Evolutionary conservation across 495 filamentous ascomycete genomes (phyloP).

Genomic region (Schizothecium vesticola): DNA sequence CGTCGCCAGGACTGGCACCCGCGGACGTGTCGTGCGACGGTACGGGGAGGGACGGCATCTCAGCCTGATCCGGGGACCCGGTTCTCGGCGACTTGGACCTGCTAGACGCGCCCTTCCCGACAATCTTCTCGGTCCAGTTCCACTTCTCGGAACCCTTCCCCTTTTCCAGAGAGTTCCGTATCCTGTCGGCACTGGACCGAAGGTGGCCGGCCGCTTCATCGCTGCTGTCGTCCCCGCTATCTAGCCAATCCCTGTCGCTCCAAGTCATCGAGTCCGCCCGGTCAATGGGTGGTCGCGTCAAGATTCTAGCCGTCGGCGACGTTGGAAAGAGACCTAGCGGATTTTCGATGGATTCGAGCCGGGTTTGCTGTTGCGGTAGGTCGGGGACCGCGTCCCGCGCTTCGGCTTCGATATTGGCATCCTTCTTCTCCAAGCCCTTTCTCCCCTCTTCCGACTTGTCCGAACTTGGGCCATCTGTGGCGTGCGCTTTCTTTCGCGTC

Average conservation of each 20-base stretch:
- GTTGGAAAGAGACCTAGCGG: conserved; percentile 6
- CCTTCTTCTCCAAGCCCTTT: conserved; percentile 23
- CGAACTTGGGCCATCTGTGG: background rate
- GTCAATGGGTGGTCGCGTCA: conserved; percentile 27
- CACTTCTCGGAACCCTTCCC: conserved; percentile 24
- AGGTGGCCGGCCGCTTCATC: conserved; percentile 24
- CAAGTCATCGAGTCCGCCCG: conserved; percentile 41
- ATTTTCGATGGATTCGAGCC: background rate
- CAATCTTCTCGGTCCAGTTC: conserved; percentile 57
- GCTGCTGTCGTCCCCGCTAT: conserved; percentile 48
- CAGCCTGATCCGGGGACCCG: background rate
- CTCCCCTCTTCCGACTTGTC: conserved; percentile 2
- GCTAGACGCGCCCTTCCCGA: conserved; percentile 38
- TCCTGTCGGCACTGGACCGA: background rate
- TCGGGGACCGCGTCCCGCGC: conserved; percentile 19
- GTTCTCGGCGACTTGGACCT: conserved; percentile 1
- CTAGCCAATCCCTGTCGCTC: conserved; percentile 50
- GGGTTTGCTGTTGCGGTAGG: background rate
- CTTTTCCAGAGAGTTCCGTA: conserved; percentile 13
- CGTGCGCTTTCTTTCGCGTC: background rate
- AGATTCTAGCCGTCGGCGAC: conserved; percentile 10
- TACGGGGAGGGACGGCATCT: background rate
- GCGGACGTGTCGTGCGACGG: background rate
- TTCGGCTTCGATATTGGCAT: conserved; percentile 16
- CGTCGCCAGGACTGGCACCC: background rate